Percentiles rank a stretch among this genome's conserved stretches.
Conservation (phyloP, 371 early-diverging fungal species). For the Cokeromyces recurvatus region DNA sequence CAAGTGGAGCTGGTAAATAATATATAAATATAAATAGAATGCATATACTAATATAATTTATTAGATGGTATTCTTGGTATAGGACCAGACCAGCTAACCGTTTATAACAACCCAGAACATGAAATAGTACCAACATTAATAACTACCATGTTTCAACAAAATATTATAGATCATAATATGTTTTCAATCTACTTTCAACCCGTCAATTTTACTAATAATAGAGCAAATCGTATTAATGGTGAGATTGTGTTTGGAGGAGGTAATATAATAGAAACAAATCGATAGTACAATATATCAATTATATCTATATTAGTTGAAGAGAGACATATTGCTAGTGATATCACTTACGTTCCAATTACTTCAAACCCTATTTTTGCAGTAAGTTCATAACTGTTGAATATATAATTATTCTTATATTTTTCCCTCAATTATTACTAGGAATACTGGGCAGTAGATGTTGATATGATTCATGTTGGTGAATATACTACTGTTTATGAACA, state of each 20-base stretch:
- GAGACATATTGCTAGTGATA: constrained; percentile 17
- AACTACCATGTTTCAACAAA: constrained; percentile 26
- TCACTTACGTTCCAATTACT: constrained; percentile 27
- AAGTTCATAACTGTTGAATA: too few relatives aligned
- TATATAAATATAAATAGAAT: not conserved
- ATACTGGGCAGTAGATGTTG: constrained; percentile 42
- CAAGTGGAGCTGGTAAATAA: constrained; percentile 24
- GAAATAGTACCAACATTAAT: constrained; percentile 30
- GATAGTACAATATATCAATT: too few relatives aligned
- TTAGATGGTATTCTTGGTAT: constrained; percentile 41
- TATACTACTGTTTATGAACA: constrained; percentile 2
- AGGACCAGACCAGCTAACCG: constrained; percentile 34
- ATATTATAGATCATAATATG: constrained; percentile 24
- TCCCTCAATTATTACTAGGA: constrained; percentile 16
- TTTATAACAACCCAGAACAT: constrained; percentile 29
- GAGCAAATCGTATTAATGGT: constrained; percentile 28
- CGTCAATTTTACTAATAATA: not conserved
- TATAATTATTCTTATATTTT: not conserved
- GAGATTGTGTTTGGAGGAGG: constrained; percentile 42
- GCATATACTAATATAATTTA: not conserved
- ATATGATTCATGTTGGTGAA: constrained; percentile 19
- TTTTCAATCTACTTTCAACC: constrained; percentile 43
- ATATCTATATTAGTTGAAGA: not conserved
- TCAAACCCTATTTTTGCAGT: constrained; percentile 17
- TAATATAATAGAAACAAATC: constrained; percentile 18